Percentiles rank a stretch among this genome's conserved stretches.
Evolutionary conservation across 148 eudicot species (phyloP).

Genomic region (Nepenthes gracilis): DNA sequence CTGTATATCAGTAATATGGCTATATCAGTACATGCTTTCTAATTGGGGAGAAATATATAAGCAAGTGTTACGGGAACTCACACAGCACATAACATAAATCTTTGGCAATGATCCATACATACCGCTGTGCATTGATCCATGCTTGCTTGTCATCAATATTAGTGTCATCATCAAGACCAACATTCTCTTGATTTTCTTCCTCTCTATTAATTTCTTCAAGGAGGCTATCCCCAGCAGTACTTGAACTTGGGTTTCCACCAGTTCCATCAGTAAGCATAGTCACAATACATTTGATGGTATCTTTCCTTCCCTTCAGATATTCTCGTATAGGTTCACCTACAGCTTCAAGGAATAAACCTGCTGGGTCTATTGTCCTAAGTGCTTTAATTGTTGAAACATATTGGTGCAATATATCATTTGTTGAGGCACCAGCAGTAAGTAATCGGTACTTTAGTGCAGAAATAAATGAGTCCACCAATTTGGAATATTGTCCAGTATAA

Average conservation of each 20-base stretch:
- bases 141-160: constrained; percentile 83
- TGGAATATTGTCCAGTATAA: constrained; percentile 95
- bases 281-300: constrained; percentile 92
- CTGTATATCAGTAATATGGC: too few relatives aligned
- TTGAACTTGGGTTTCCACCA: constrained; percentile 64
- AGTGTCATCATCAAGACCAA: constrained; percentile 58
- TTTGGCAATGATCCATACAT: constrained; percentile 12
- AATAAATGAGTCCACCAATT: constrained; percentile 88
- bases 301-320: constrained; percentile 90
- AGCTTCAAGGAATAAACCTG: constrained; percentile 96
- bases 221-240: constrained; percentile 82
- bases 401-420: constrained; percentile 92
- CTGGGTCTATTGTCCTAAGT: constrained; percentile 87
- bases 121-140: constrained; percentile 82
- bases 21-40: too few relatives aligned
- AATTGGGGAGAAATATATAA: too few relatives aligned
- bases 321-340: constrained; percentile 97
- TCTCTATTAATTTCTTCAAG: constrained; percentile 97
- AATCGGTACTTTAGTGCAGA: constrained; percentile 75
- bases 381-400: constrained; percentile 98
- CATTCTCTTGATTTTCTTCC: constrained; percentile 82
- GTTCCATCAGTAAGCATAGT: constrained; percentile 98
- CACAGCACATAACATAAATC: neutral
- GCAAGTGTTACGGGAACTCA: neutral
- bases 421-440: constrained; percentile 97